phyloP scores from a whole-genome alignment of 768 basidiomycete species.

The Kwoniella dendrophila region DNA sequence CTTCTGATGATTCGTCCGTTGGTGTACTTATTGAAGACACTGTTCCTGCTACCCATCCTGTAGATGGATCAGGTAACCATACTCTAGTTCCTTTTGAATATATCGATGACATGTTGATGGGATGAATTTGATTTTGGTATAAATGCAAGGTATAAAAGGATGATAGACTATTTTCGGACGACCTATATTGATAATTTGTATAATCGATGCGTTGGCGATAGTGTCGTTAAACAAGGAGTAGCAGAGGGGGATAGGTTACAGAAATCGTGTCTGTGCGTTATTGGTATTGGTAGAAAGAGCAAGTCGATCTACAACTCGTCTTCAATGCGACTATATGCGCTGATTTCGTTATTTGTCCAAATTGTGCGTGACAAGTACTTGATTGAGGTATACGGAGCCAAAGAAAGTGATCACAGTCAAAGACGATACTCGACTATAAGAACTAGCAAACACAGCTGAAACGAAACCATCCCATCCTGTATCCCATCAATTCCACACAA shows the following conservation, averaged over 20 bases:
- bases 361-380: conserved; percentile 1
- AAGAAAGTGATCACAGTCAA: conserved; percentile 3
- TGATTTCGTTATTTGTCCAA: background rate
- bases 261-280: conserved; percentile 13
- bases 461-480: background rate
- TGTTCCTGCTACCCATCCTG: conserved; percentile 52
- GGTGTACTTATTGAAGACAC: conserved; percentile 44
- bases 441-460: background rate
- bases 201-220: background rate
- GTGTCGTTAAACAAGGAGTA: background rate
- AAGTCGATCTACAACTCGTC: conserved; percentile 5
- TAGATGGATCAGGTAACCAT: conserved; percentile 51
- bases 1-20: conserved; percentile 33
- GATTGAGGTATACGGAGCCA: background rate
- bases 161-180: background rate
- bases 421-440: background rate
- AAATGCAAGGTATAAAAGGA: conserved; percentile 3
- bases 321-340: background rate
- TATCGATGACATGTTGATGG: conserved; percentile 33
- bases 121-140: too few species aligned
- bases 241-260: background rate
- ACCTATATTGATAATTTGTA: background rate
- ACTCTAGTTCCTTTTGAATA: conserved; percentile 54
- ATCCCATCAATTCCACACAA: background rate
- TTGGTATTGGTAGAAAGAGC: background rate